Percentiles rank a stretch among this genome's conserved stretches.
These are phyloP conservation scores for Pelargonium cotyledonis DNA, from an alignment of 441 rosid species.

Conservation along the genomic window DNA sequence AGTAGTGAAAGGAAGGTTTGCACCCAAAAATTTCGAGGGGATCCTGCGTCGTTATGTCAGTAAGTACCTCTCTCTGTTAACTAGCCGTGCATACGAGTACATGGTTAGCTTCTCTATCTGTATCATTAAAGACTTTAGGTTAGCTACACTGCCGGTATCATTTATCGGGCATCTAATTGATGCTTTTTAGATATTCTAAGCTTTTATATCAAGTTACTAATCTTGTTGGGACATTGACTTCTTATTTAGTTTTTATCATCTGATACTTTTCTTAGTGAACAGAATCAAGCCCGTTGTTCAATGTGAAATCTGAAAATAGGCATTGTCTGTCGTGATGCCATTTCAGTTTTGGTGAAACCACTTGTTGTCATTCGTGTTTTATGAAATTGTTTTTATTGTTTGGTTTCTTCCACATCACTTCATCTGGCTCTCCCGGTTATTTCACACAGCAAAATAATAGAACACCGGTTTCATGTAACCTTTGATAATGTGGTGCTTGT, in stretches of 20 bases:
- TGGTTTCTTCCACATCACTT: background rate
- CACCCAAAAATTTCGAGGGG: slow-evolving; percentile 62
- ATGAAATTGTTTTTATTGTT: background rate
- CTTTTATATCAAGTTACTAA: background rate
- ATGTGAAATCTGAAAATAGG: background rate
- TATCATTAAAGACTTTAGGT: background rate
- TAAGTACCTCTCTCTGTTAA: slow-evolving; percentile 25
- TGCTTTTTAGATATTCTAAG: background rate
- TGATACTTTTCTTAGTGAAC: background rate
- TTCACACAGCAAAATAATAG: background rate
- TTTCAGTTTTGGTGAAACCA: background rate
- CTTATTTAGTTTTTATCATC: background rate
- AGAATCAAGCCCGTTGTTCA: background rate
- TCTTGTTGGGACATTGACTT: background rate
- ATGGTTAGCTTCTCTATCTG: background rate
- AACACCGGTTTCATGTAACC: background rate
- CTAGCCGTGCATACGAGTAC: background rate
- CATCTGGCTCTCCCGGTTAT: background rate
- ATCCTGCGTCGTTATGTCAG: slow-evolving; percentile 60
- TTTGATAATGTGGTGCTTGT: no score
- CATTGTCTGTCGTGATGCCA: background rate
- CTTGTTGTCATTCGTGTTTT: background rate
- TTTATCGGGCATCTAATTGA: no score
- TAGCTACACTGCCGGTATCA: no score
- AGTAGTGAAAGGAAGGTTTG: slow-evolving; percentile 70